These are phyloP conservation scores for Canavalia ensiformis DNA, from an alignment of 306 rosid species.

Conservation along the genomic window DNA sequence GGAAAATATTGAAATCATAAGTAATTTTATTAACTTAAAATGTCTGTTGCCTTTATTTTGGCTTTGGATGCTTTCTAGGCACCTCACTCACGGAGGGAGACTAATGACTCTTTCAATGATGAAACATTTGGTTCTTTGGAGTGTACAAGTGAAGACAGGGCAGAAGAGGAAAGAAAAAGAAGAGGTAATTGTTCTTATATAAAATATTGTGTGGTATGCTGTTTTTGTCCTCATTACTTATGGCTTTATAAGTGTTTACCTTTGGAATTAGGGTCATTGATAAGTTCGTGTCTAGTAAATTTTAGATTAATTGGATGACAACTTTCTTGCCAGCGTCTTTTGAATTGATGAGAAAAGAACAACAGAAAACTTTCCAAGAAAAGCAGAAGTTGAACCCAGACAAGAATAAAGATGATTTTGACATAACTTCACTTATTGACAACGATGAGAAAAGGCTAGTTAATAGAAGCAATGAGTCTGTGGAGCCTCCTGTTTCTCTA, in stretches of 20 bases:
- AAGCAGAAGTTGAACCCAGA: constrained; percentile 68
- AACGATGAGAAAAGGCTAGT: constrained; percentile 60
- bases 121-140: constrained; percentile 97
- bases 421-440: constrained; percentile 62
- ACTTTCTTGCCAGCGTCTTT: constrained; percentile 74
- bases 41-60: background rate
- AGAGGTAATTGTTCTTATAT: constrained; percentile 71
- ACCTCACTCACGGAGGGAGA: constrained; percentile 78
- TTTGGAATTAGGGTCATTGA: constrained; percentile 36
- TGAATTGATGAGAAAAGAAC: constrained; percentile 97
- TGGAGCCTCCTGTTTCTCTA: constrained; percentile 54
- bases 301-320: constrained; percentile 39
- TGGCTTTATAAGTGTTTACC: constrained; percentile 11
- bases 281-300: constrained; percentile 27
- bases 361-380: constrained; percentile 80
- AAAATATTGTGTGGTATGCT: constrained; percentile 25
- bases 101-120: constrained; percentile 67
- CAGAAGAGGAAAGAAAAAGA: constrained; percentile 96
- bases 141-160: constrained; percentile 78
- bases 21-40: constrained; percentile 34
- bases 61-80: constrained; percentile 68
- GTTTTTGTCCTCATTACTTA: constrained; percentile 30
- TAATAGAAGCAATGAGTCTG: constrained; percentile 60
- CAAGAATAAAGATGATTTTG: constrained; percentile 67
- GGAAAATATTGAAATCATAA: constrained; percentile 25